These are phyloP conservation scores for Rugonectria rugulosa DNA, from an alignment of 2,329 filamentous ascomycete species.

Conservation along the genomic window DNA sequence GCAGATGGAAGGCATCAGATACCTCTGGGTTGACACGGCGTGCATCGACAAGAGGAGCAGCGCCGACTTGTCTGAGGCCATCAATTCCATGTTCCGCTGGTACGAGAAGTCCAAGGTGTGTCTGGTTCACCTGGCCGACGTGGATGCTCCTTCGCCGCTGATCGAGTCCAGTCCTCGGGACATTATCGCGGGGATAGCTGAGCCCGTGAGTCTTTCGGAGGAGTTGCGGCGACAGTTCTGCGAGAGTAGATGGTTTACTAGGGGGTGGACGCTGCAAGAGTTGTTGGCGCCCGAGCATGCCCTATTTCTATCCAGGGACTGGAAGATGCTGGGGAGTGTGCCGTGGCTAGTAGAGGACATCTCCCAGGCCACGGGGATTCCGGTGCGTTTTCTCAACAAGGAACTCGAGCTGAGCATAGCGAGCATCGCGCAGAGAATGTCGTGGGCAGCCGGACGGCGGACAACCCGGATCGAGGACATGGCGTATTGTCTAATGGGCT, in stretches of 20 bases:
- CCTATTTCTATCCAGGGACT: slow-evolving; percentile 24
- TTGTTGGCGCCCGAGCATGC: slow-evolving; percentile 23
- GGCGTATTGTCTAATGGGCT: slow-evolving; percentile 33
- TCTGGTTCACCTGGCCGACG: slow-evolving; percentile 27
- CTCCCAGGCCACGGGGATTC: slow-evolving; percentile 21
- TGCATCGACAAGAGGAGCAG: slow-evolving; percentile 30
- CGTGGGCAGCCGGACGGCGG: slow-evolving; percentile 28
- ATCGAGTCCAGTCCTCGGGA: background rate
- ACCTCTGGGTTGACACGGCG: slow-evolving; percentile 24
- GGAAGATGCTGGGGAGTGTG: slow-evolving; percentile 19
- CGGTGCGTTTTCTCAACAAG: slow-evolving; percentile 8
- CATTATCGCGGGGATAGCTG: background rate
- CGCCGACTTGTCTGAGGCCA: slow-evolving; percentile 30
- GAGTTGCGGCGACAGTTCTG: slow-evolving; percentile 48
- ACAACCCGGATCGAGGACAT: slow-evolving; percentile 31
- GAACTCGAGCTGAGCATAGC: slow-evolving; percentile 9
- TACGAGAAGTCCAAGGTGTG: slow-evolving; percentile 38
- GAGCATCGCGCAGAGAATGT: slow-evolving; percentile 30
- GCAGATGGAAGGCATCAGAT: background rate
- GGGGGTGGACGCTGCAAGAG: slow-evolving; percentile 34
- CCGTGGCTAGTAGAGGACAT: slow-evolving; percentile 10
- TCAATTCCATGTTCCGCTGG: slow-evolving; percentile 34
- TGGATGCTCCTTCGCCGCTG: background rate
- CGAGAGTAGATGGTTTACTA: slow-evolving; percentile 22
- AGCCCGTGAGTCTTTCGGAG: background rate